A percentile compares a stretch with the other conserved stretches of the same genome.
Evolutionary conservation across 257 asterid species (phyloP).

Genomic region (Orobanche coerulescens): DNA sequence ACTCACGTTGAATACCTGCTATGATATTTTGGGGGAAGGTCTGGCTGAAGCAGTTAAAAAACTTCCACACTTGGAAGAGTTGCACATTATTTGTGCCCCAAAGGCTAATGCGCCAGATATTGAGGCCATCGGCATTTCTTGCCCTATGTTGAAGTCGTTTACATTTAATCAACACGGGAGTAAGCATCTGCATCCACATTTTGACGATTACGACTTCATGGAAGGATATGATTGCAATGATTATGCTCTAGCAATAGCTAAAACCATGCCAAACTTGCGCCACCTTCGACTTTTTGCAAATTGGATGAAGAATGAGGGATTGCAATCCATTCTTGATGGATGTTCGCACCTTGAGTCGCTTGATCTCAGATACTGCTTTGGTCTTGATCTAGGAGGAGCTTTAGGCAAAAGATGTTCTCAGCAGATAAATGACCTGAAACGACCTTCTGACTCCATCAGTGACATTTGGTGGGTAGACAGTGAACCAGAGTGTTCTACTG

Average conservation of each 20-base stretch:
- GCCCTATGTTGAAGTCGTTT: neutral
- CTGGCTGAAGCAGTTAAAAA: neutral
- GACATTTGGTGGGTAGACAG: too few species aligned
- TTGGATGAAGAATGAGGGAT: constrained; percentile 25
- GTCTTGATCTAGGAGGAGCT: neutral
- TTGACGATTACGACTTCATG: too few species aligned
- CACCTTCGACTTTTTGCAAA: constrained; percentile 29
- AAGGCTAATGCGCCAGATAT: too few species aligned
- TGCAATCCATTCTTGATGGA: constrained; percentile 16
- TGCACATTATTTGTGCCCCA: neutral
- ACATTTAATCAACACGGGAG: neutral
- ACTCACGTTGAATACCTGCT: neutral
- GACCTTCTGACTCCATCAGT: too few species aligned
- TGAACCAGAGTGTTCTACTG: too few species aligned
- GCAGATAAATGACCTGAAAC: neutral
- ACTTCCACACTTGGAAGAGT: neutral
- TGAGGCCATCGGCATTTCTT: neutral
- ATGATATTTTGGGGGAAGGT: neutral
- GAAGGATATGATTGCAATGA: neutral
- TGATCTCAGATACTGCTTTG: neutral
- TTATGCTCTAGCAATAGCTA: constrained; percentile 33
- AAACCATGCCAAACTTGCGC: constrained; percentile 29
- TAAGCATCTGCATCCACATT: too few species aligned
- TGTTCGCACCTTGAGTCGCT: neutral
- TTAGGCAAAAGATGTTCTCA: neutral